These are phyloP conservation scores for Delonix regia DNA, from an alignment of 306 rosid genomes.

Conservation along the genomic window DNA sequence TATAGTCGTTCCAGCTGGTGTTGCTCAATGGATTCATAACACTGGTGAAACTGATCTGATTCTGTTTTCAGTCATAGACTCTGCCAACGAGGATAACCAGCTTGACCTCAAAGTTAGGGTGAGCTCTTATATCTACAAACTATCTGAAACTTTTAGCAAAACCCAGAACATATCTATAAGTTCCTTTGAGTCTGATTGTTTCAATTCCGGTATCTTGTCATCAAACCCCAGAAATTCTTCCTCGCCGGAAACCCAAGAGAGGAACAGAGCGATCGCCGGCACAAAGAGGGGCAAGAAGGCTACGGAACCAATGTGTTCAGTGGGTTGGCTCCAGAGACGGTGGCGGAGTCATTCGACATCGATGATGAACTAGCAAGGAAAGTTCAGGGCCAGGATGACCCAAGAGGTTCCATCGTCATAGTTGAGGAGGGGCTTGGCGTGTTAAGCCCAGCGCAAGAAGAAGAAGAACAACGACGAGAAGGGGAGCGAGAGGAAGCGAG, in stretches of 20 bases:
- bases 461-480: slow-evolving; percentile 4
- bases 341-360: slow-evolving; percentile 28
- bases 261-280: not conserved
- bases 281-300: not conserved
- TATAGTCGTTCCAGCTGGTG: slow-evolving; percentile 36
- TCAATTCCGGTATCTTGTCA: not conserved
- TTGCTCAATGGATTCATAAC: slow-evolving; percentile 45
- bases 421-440: slow-evolving; percentile 21
- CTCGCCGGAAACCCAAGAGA: slow-evolving; percentile 39
- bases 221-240: slow-evolving; percentile 31
- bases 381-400: slow-evolving; percentile 25
- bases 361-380: slow-evolving; percentile 9
- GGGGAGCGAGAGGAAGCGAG: not conserved
- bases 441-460: slow-evolving; percentile 26
- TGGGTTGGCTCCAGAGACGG: slow-evolving; percentile 28
- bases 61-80: slow-evolving; percentile 24
- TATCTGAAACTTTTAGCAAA: not conserved
- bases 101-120: slow-evolving; percentile 41
- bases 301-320: slow-evolving; percentile 28
- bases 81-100: slow-evolving; percentile 41
- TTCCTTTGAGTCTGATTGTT: not conserved
- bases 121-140: not conserved
- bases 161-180: not conserved
- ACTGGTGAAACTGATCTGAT: slow-evolving; percentile 31
- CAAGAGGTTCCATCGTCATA: slow-evolving; percentile 37